Evolutionary conservation across 371 early-diverging fungal species (phyloP), one percentile per base, ranked within the genome.

Genomic region (Mucor plumbeus): DNA sequence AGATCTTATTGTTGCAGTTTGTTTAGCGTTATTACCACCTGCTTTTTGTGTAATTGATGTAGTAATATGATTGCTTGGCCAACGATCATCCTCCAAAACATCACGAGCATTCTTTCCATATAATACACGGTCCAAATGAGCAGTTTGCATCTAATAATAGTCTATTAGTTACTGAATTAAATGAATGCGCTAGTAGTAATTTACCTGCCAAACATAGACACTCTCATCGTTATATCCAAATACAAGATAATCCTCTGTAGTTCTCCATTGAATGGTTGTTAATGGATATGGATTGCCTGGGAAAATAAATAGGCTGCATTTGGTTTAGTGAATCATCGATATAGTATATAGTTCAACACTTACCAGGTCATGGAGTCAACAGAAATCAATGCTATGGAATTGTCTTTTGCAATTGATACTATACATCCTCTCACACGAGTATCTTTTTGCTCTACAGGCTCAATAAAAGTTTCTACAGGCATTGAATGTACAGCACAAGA

Each of bases 171-270:
- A 21, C 31, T n/a, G 26, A 26, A 26, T 26, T 26, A 26, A 26
- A 26, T 26, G 3, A 26, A 26, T 26, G 3, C 40, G 54, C 3
- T 7, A n/a, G 1, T 21, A 10, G 21, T 15, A 47, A 15, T 67
- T 53, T 74, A 90, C 91, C 90, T 92, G 92, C 95, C 94, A 94
- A 13, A 92, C 88, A 67, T 82, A 89, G 4, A 86, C 84, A 1
- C 85, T 80, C 9, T 85, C 89, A 60, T 92, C 90, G 1, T 70
- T 71, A 67, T 91, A 87, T 50, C 86, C 87, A 44, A 92, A 78
- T 7, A 91, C 78, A 26, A 93, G 47, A 38, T 88, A 87, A 60
- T 91, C 91, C 54, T 93, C 92, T 26, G 78, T 59, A 10, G 85
- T 79, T 43, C 92, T 81, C 90, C 91, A 92, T 71, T 92, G 90